Evolutionary conservation across 768 basidiomycete genomes (phyloP).

Genomic region (Mycena albidolilacea): DNA sequence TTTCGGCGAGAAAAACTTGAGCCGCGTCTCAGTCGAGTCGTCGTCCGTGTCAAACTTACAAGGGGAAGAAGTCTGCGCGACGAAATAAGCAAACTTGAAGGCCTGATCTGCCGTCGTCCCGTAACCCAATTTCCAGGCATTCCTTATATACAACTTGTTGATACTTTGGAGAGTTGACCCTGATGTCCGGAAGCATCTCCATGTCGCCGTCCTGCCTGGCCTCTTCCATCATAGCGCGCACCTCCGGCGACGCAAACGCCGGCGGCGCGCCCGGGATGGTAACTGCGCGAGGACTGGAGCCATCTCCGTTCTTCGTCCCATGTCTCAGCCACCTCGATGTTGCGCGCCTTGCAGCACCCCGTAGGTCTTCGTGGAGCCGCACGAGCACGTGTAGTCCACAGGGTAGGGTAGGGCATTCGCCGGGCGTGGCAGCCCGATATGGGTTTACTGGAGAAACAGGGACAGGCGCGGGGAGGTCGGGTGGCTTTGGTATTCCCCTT

Average conservation of each 20-base stretch:
- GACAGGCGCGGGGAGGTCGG: conserved; percentile 42
- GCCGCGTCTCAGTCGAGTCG: neutral
- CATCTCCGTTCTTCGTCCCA: conserved; percentile 39
- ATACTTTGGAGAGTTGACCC: conserved; percentile 9
- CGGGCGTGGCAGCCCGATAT: conserved; percentile 41
- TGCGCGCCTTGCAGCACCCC: conserved; percentile 40
- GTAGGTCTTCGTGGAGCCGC: conserved; percentile 40
- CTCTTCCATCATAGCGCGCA: conserved; percentile 15
- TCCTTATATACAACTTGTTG: neutral
- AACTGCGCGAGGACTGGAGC: conserved; percentile 14
- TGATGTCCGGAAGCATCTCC: conserved; percentile 11
- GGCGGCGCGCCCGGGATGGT: neutral
- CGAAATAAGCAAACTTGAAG: conserved; percentile 25
- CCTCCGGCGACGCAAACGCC: conserved; percentile 13
- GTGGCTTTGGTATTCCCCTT: conserved; percentile 12
- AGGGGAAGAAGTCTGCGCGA: conserved; percentile 9
- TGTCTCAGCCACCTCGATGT: conserved; percentile 30
- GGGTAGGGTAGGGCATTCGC: conserved; percentile 35
- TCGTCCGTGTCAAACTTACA: neutral
- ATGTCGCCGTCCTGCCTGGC: conserved; percentile 2
- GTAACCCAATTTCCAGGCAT: conserved; percentile 18
- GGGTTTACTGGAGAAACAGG: conserved; percentile 46
- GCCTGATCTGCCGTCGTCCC: conserved; percentile 10
- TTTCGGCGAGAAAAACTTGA: neutral
- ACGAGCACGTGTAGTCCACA: conserved; percentile 41